Conservation (phyloP, 345 rosid species). For the Pistacia integerrima region DNA sequence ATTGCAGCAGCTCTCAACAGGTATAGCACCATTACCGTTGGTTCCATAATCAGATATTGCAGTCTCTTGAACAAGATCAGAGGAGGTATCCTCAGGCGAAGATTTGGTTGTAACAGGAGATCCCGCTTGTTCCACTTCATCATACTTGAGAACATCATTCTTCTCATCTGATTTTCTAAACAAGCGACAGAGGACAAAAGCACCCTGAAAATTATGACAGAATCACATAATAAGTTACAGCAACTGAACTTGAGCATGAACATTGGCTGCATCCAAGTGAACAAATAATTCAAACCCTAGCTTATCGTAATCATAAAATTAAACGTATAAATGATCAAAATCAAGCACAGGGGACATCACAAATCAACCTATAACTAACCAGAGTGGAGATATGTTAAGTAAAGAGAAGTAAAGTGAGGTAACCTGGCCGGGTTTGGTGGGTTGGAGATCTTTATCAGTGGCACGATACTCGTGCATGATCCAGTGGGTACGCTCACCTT, state of each 20-base stretch:
- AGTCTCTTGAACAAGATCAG: slow-evolving; percentile 65
- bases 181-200: slow-evolving; percentile 83
- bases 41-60: slow-evolving; percentile 26
- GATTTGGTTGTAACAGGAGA: slow-evolving; percentile 56
- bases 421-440: slow-evolving; percentile 83
- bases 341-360: no score
- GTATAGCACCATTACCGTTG: slow-evolving; percentile 26
- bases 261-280: background rate
- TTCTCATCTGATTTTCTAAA: slow-evolving; percentile 73
- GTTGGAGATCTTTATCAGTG: slow-evolving; percentile 73
- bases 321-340: background rate
- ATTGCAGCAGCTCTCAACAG: slow-evolving; percentile 43
- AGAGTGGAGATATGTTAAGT: no score
- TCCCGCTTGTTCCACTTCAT: slow-evolving; percentile 50
- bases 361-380: no score
- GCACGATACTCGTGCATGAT: slow-evolving; percentile 96
- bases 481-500: slow-evolving; percentile 85
- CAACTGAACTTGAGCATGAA: background rate
- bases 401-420: slow-evolving; percentile 2
- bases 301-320: background rate
- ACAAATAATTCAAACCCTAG: no score
- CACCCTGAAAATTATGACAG: slow-evolving; percentile 35
- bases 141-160: slow-evolving; percentile 42
- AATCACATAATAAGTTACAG: no score
- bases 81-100: slow-evolving; percentile 63